phyloP scores from a whole-genome alignment of 1,139 yeast genomes.

The Lodderomyces elongisporus region DNA sequence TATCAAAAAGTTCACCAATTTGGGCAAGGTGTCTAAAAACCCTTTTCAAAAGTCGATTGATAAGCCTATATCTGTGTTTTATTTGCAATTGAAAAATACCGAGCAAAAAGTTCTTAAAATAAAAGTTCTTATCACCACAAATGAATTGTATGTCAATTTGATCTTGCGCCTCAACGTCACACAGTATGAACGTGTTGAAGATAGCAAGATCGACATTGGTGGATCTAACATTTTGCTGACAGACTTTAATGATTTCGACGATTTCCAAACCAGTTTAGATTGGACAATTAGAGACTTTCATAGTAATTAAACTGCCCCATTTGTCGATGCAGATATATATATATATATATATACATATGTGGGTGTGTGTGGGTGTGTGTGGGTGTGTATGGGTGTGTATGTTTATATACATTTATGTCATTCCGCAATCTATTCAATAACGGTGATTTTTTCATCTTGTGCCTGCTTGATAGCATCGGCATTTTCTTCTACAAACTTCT shows the following conservation, averaged over 20 bases:
- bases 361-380: no score
- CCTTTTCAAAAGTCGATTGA: slow-evolving; percentile 41
- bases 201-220: slow-evolving; percentile 26
- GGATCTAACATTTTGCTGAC: slow-evolving; percentile 41
- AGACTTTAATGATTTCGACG: slow-evolving; percentile 54
- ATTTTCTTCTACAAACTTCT: slow-evolving; percentile 33
- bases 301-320: no score
- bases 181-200: slow-evolving; percentile 25
- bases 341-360: no score
- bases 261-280: slow-evolving; percentile 59
- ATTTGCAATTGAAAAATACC: slow-evolving; percentile 14
- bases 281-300: slow-evolving; percentile 50
- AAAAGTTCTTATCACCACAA: slow-evolving; percentile 31
- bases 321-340: no score
- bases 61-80: slow-evolving; percentile 28
- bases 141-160: slow-evolving; percentile 39
- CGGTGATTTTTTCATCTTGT: slow-evolving; percentile 25
- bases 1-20: slow-evolving; percentile 20
- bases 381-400: no score
- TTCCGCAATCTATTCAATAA: no score
- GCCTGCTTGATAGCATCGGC: slow-evolving; percentile 27
- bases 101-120: slow-evolving; percentile 21
- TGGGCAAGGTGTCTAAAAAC: slow-evolving; percentile 17
- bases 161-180: slow-evolving; percentile 30
- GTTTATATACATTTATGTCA: no score